These are phyloP conservation scores for Exidia glandulosa DNA, from an alignment of 768 basidiomycete species.

Conservation along the genomic window DNA sequence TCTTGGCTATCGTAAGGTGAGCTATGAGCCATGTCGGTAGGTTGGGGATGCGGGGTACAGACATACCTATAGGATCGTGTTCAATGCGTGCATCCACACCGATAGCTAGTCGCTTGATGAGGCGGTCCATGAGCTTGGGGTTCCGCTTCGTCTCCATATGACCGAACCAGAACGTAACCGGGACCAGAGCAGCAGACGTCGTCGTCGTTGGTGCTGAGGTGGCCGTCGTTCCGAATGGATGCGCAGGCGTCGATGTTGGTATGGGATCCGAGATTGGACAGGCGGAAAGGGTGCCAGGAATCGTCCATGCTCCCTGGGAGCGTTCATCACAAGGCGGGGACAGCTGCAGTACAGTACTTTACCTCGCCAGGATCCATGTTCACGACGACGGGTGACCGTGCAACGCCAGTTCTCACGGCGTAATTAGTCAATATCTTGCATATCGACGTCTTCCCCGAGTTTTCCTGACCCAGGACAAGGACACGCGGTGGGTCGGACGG, in stretches of 20 bases:
- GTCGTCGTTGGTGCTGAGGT: constrained; percentile 71
- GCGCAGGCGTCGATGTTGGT: constrained; percentile 68
- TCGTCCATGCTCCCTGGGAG: constrained; percentile 71
- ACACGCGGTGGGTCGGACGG: constrained; percentile 61
- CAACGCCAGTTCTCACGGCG: constrained; percentile 65
- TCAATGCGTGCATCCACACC: constrained; percentile 59
- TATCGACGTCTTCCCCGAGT: constrained; percentile 87
- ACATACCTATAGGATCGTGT: constrained; percentile 61
- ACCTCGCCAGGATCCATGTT: constrained; percentile 83
- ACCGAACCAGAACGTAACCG: constrained; percentile 76
- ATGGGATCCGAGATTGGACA: constrained; percentile 55
- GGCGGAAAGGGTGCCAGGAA: constrained; percentile 72
- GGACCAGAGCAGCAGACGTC: constrained; percentile 65
- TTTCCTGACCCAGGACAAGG: constrained; percentile 83
- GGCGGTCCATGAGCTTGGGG: constrained; percentile 62
- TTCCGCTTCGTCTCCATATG: constrained; percentile 64
- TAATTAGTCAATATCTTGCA: constrained; percentile 86
- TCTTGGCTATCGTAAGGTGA: not conserved
- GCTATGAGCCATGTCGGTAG: too few species aligned
- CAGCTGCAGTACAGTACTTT: too few species aligned
- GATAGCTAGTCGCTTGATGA: constrained; percentile 67
- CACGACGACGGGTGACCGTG: constrained; percentile 67
- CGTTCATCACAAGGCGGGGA: too few species aligned
- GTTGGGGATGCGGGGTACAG: too few species aligned
- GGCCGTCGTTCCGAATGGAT: constrained; percentile 63